These are phyloP conservation scores for Pneumocystis canis DNA, from an alignment of 1,139 yeast species.

Conservation along the genomic window DNA sequence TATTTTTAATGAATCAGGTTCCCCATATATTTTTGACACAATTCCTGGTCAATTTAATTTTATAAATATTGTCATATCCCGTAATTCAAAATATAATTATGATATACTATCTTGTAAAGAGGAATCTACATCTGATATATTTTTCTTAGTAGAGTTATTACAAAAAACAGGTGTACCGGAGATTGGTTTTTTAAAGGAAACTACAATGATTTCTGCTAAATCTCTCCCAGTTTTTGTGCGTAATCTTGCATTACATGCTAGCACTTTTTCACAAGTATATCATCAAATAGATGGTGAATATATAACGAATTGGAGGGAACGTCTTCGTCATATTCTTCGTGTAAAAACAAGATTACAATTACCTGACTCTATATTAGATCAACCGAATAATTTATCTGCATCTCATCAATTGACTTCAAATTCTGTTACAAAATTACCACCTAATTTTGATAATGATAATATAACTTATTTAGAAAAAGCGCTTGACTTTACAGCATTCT, in stretches of 20 bases:
- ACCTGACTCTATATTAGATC: neutral
- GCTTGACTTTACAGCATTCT: neutral
- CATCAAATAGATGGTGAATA: slow-evolving; percentile 38
- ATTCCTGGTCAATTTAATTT: slow-evolving; percentile 72
- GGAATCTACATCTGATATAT: slow-evolving; percentile 6
- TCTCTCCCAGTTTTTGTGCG: slow-evolving; percentile 51
- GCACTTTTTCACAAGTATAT: slow-evolving; percentile 65
- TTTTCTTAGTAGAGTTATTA: slow-evolving; percentile 14
- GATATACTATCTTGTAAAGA: neutral
- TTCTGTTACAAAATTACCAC: neutral
- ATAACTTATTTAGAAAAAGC: neutral
- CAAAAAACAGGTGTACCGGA: slow-evolving; percentile 55
- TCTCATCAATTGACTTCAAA: neutral
- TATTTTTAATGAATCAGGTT: slow-evolving; percentile 59
- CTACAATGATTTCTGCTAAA: slow-evolving; percentile 49
- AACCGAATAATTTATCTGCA: neutral
- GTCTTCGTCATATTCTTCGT: slow-evolving; percentile 40
- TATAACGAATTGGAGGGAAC: slow-evolving; percentile 50
- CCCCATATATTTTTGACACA: slow-evolving; percentile 52
- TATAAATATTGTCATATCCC: slow-evolving; percentile 50
- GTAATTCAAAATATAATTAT: slow-evolving; percentile 10
- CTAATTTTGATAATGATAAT: neutral
- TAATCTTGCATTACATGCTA: slow-evolving; percentile 50
- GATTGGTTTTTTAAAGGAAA: slow-evolving; percentile 59
- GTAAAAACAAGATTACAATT: neutral